Evolutionary conservation across 371 early-diverging fungal species (phyloP).

Genomic region (Haplosporangium sp.): DNA sequence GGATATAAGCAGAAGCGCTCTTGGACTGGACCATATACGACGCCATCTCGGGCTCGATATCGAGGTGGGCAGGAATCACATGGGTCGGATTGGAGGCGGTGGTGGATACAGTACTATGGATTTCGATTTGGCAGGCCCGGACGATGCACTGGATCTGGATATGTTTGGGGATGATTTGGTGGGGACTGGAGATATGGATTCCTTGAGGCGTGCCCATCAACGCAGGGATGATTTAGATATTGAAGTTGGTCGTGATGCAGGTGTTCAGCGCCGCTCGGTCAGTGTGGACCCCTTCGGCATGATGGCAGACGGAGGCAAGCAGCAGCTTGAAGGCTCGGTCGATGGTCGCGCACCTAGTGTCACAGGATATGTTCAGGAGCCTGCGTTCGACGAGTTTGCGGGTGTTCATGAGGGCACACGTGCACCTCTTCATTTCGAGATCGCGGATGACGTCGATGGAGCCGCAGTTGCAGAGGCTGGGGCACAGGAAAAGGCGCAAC

Average conservation of each 20-base stretch:
- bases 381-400: constrained; percentile 20
- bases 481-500: constrained; percentile 15
- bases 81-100: constrained; percentile 35
- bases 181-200: constrained; percentile 23
- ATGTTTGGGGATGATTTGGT: constrained; percentile 39
- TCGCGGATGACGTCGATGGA: constrained; percentile 18
- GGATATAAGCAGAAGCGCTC: constrained; percentile 26
- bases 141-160: constrained; percentile 51
- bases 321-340: constrained; percentile 19
- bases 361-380: constrained; percentile 22
- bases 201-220: constrained; percentile 39
- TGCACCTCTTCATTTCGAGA: constrained; percentile 30
- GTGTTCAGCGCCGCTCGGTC: constrained; percentile 37
- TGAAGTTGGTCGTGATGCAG: constrained; percentile 64
- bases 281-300: constrained; percentile 51
- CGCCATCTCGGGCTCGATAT: constrained; percentile 54
- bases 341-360: constrained; percentile 41
- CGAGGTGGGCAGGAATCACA: constrained; percentile 49
- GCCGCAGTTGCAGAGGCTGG: constrained; percentile 6
- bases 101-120: constrained; percentile 48
- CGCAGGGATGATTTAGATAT: constrained; percentile 59
- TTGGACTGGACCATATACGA: constrained; percentile 38
- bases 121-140: constrained; percentile 53
- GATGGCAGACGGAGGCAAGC: constrained; percentile 21
- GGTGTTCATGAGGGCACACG: constrained; percentile 20